phyloP scores from a whole-genome alignment of 2,329 filamentous ascomycete species.

The Botrytis byssoidea region DNA sequence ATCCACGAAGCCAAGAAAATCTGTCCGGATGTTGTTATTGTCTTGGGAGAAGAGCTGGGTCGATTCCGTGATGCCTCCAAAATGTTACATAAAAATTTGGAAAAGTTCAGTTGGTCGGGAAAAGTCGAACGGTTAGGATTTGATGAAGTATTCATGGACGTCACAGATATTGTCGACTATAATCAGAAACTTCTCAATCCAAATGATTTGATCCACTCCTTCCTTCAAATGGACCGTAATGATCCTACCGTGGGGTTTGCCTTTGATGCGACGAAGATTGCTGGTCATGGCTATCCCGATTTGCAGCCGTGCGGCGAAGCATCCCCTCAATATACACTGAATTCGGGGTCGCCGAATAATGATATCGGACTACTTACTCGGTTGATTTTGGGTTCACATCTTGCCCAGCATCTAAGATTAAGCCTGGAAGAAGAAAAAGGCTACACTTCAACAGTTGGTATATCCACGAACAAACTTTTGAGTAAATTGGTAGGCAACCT shows the following conservation, averaged over 20 bases:
- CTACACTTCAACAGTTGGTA: slow-evolving; percentile 83
- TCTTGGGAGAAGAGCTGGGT: slow-evolving; percentile 82
- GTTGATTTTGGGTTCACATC: slow-evolving; percentile 74
- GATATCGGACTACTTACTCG: slow-evolving; percentile 43
- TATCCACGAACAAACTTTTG: slow-evolving; percentile 83
- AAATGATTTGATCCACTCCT: slow-evolving; percentile 64
- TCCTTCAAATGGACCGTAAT: slow-evolving; percentile 71
- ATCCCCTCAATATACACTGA: neutral
- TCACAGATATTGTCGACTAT: slow-evolving; percentile 82
- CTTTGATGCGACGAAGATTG: slow-evolving; percentile 69
- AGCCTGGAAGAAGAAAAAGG: slow-evolving; percentile 73
- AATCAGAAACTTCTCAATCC: slow-evolving; percentile 71
- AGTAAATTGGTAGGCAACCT: slow-evolving; percentile 80
- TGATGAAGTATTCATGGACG: slow-evolving; percentile 75
- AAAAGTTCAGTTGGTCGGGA: slow-evolving; percentile 71
- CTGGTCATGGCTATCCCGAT: slow-evolving; percentile 50
- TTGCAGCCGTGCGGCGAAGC: slow-evolving; percentile 16
- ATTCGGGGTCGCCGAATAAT: slow-evolving; percentile 19
- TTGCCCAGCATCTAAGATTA: slow-evolving; percentile 71
- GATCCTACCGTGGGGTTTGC: slow-evolving; percentile 79
- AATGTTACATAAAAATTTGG: slow-evolving; percentile 70
- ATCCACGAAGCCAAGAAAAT: slow-evolving; percentile 75
- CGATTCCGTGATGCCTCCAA: slow-evolving; percentile 87
- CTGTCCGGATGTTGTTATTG: slow-evolving; percentile 81
- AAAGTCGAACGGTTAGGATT: slow-evolving; percentile 82